Evolutionary conservation across 805 yeast species (phyloP), one percentile per base, ranked within the genome.

Genomic region (Jamesozyma piceae): DNA sequence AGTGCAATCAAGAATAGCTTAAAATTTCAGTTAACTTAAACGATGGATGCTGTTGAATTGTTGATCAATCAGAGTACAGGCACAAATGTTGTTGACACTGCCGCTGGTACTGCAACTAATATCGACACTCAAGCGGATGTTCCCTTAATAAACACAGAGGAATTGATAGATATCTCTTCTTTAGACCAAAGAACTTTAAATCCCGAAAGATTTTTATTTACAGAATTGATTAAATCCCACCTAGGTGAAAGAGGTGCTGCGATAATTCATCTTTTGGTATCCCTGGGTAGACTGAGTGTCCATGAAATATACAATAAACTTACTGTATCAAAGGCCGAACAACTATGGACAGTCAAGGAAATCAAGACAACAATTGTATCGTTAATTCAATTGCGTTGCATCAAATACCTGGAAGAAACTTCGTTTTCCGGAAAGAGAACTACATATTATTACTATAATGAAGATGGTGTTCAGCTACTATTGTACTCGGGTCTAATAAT

Each of bases 401-500:
- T 85, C 9, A 72, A 72, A 20, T 77, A 77, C 54, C 79, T 88
- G 77, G 64, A 64, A 15, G 82, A 77, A 24, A 55, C 54, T 2
- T 42, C 53, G 5, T 40, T 46, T 9, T 42, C 54, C 5, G 58
- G 58, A 17, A 59, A 57, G 15, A 48, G 58, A 14, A 55, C 54
- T 0, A 67, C 73, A 1, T 73, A 65, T 52, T 87, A 88, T 59
- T 67, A 67, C 26, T 74, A 78, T 46, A 73, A 80, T 53, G 81
- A 80, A 47, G 70, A 69, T 29, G 95, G 94, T 5, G 62, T 79
- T 17, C 68, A 77, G 48, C 62, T 74, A 43, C 66, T 87, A 41
- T 60, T 88, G 15, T 85, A 88, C 61, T 69, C 88, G 6, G 97
- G 95, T 35, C 84, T 82, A 42, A 77, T 88, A 46, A 68, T 87